Percentiles rank a stretch among this genome's conserved stretches.
Conservation (phyloP, 306 rosid species). For the Dalbergia cultrata region DNA sequence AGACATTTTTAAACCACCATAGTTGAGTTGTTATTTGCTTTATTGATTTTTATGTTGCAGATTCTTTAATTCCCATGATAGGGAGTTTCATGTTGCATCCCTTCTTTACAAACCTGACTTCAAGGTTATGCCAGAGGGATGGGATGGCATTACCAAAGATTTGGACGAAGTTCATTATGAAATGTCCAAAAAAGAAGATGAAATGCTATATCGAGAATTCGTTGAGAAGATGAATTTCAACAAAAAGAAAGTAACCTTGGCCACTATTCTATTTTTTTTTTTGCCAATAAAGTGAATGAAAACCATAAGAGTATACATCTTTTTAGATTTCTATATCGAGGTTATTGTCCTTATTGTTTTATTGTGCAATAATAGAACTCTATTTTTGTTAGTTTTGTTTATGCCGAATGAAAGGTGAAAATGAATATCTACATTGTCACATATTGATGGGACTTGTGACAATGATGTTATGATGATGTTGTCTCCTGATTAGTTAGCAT, state of each 20-base stretch:
- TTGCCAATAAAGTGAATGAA: slow-evolving; percentile 14
- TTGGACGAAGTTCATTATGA: slow-evolving; percentile 93
- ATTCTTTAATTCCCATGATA: slow-evolving; percentile 85
- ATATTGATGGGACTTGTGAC: slow-evolving; percentile 16
- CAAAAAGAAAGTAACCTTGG: slow-evolving; percentile 77
- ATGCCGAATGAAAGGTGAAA: neutral
- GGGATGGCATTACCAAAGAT: slow-evolving; percentile 96
- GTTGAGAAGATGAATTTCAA: slow-evolving; percentile 86
- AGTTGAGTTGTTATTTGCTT: neutral
- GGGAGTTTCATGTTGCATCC: slow-evolving; percentile 96
- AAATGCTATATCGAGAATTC: slow-evolving; percentile 86
- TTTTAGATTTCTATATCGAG: neutral
- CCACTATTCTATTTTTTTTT: neutral
- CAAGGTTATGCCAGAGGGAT: slow-evolving; percentile 99
- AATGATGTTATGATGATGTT: neutral
- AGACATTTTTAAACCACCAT: neutral
- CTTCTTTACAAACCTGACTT: slow-evolving; percentile 94
- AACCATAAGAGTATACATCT: neutral
- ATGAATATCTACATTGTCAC: neutral
- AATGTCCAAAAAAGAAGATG: slow-evolving; percentile 90
- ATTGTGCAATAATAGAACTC: neutral
- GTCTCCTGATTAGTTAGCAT: neutral
- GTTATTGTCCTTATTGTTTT: slow-evolving; percentile 21
- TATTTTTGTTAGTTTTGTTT: neutral
- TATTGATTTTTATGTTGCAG: slow-evolving; percentile 53